Evolutionary conservation across 495 filamentous ascomycete species (phyloP), one percentile per base, ranked within the genome.

Genomic region (Neurospora sp.): DNA sequence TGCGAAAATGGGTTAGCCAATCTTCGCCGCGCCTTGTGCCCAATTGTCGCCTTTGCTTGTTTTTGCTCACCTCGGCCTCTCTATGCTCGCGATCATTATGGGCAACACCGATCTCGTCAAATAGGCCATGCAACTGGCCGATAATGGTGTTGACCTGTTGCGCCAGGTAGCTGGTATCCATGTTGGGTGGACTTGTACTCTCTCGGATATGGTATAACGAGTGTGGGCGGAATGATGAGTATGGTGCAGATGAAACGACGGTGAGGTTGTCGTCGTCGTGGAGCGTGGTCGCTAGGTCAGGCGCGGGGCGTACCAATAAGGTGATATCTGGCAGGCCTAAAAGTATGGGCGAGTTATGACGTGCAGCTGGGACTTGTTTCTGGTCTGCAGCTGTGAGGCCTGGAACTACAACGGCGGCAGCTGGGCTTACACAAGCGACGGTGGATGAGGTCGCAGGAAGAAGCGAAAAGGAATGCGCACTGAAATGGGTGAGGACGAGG

Each of bases 101-200:
- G 20, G 94, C 86, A 59, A 99, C 90, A 42, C 96, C 96, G 76
- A 99, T 98, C 75, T 98, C 95, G 81, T 98, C 96, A 77, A 96
- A 99, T 69, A 98, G 87, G 59, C 91, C 91, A 83, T 98, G 94
- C 65, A 99, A 86, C 82, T 97, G 92, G 78, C 87, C 87, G 76
- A 97, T 92, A 78, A 97, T 98, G 75, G 89, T 94, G 76, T 93
- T 93, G 81, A 98, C 93, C 87, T 98, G 94, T 78, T 94, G 93
- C 77, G 93, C 91, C 80, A 98, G 84, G 79, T 96, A 95, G 79
- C 91, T 91, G 69, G 94, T 93, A 82, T 98, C 93, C 94, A 97
- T 98, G 44, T 65, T 73, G 72, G 53, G 27, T 37, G 27, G 53
- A 65, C 14, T 8, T 35, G 35, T 65, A 18, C 14, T 35, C 53